phyloP scores from a whole-genome alignment of 768 basidiomycete species.

The Galerina sulciceps region DNA sequence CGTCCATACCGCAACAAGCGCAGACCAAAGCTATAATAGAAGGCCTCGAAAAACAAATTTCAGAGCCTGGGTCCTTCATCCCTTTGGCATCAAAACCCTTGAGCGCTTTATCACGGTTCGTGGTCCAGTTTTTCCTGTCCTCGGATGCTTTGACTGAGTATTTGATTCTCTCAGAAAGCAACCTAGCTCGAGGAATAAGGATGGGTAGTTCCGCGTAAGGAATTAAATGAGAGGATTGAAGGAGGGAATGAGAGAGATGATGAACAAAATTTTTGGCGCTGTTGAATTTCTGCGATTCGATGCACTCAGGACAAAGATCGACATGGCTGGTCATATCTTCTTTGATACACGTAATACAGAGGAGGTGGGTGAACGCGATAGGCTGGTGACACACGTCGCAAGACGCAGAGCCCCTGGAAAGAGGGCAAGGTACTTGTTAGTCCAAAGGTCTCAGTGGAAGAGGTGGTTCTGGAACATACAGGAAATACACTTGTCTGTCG shows the following conservation, averaged over 20 bases:
- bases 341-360: constrained; percentile 9
- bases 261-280: not conserved
- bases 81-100: not conserved
- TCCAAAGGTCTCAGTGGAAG: not conserved
- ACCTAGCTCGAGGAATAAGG: not conserved
- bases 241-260: constrained; percentile 1
- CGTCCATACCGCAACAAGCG: constrained; percentile 1
- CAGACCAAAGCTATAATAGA: not conserved
- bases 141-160: not conserved
- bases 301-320: constrained; percentile 3
- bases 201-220: not conserved
- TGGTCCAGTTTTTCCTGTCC: not conserved
- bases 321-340: constrained; percentile 4
- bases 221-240: not conserved
- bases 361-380: not conserved
- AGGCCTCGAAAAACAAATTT: not conserved
- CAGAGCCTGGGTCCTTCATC: not conserved
- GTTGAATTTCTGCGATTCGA: not conserved
- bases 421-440: not conserved
- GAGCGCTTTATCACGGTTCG: not conserved
- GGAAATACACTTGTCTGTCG: not conserved
- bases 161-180: not conserved
- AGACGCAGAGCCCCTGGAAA: not conserved
- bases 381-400: not conserved
- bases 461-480: not conserved